phyloP scores from a whole-genome alignment of 495 filamentous ascomycete species.

The Apiosordaria backusii region DNA sequence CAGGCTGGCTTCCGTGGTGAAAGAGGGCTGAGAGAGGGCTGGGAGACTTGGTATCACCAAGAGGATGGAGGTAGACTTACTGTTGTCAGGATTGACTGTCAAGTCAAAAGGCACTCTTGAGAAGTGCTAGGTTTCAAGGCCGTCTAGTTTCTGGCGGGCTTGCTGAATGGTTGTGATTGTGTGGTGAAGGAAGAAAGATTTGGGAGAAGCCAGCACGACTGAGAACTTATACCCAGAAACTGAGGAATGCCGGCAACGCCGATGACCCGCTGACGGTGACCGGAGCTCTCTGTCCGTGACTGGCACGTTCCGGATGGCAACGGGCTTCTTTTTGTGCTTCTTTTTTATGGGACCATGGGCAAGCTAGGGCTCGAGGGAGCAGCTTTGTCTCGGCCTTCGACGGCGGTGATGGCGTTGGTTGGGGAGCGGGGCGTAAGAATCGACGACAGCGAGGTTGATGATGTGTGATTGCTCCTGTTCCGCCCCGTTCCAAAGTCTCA shows the following conservation, averaged over 20 bases:
- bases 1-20: too few relatives aligned
- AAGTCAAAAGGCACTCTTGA: neutral
- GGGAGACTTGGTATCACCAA: neutral
- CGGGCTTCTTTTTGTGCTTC: neutral
- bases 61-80: neutral
- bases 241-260: neutral
- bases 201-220: neutral
- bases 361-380: neutral
- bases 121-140: neutral
- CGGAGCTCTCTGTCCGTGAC: neutral
- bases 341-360: neutral
- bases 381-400: neutral
- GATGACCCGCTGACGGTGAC: neutral
- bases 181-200: neutral
- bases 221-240: neutral
- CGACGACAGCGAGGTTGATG: neutral
- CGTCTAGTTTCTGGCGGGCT: neutral
- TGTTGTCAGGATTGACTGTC: neutral
- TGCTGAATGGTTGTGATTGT: neutral
- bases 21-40: neutral
- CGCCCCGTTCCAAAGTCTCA: neutral
- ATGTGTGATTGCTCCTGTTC: neutral
- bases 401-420: neutral
- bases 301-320: neutral
- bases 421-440: neutral